These are phyloP conservation scores for Solanum appendiculatum DNA, from an alignment of 257 asterid species.

Conservation along the genomic window DNA sequence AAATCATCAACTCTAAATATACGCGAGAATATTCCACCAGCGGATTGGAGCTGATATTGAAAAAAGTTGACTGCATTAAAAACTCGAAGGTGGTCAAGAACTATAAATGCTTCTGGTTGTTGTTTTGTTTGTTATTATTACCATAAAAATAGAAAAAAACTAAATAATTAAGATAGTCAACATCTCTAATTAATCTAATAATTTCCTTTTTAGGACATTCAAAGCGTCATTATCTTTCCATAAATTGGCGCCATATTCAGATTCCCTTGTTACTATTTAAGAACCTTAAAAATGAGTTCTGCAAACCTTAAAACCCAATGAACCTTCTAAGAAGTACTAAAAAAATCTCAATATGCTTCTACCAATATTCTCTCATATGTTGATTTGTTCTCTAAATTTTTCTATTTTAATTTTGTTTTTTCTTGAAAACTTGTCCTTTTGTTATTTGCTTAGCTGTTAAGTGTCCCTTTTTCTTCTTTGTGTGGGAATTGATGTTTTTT, in stretches of 20 bases:
- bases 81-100: no score
- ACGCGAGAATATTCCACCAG: background rate
- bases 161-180: no score
- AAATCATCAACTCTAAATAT: no score
- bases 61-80: no score
- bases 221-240: background rate
- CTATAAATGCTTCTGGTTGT: no score
- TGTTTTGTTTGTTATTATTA: no score
- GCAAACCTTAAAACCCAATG: background rate
- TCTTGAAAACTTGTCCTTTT: no score
- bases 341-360: conserved; percentile 52
- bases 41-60: background rate
- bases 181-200: no score
- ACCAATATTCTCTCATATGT: conserved; percentile 56
- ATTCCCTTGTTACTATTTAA: no score
- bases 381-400: conserved; percentile 21
- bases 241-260: background rate
- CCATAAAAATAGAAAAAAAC: no score
- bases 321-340: background rate
- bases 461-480: background rate
- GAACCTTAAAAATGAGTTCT: no score
- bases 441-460: background rate
- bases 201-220: background rate
- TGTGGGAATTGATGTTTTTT: background rate
- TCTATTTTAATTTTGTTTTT: no score